Conservation (phyloP, 306 rosid genomes). For the Citrullus mucosospermus region DNA sequence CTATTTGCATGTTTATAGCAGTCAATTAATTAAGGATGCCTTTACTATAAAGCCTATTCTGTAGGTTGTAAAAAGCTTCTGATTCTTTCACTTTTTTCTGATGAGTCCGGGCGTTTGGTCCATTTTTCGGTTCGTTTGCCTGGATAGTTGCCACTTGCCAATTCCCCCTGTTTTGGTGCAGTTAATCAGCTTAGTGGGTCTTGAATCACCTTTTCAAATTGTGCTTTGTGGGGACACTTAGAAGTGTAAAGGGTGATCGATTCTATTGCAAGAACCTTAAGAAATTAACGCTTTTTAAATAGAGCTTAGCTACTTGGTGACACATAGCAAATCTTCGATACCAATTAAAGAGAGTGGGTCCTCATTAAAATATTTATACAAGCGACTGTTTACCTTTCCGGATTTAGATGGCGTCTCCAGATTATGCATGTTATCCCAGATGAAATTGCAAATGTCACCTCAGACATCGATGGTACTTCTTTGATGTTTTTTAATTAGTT, state of each 20-base stretch:
- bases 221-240: slow-evolving; percentile 1
- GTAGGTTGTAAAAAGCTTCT: not conserved
- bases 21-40: not conserved
- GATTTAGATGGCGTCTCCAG: not conserved
- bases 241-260: not conserved
- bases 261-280: not conserved
- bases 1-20: not conserved
- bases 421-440: not conserved
- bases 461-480: not conserved
- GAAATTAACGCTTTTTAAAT: not conserved
- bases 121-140: not conserved
- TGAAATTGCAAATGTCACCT: not conserved
- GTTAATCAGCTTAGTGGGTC: not conserved
- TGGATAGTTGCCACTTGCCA: slow-evolving; percentile 3
- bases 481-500: not conserved
- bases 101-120: not conserved
- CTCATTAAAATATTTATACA: not conserved
- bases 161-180: not conserved
- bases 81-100: not conserved
- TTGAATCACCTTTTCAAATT: not conserved
- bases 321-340: not conserved
- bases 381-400: not conserved
- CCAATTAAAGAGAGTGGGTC: not conserved
- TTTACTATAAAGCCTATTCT: slow-evolving; percentile 4
- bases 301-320: not conserved